Evolutionary conservation across 2,329 filamentous ascomycete species (phyloP).

Genomic region (Xylariaceae sp.): DNA sequence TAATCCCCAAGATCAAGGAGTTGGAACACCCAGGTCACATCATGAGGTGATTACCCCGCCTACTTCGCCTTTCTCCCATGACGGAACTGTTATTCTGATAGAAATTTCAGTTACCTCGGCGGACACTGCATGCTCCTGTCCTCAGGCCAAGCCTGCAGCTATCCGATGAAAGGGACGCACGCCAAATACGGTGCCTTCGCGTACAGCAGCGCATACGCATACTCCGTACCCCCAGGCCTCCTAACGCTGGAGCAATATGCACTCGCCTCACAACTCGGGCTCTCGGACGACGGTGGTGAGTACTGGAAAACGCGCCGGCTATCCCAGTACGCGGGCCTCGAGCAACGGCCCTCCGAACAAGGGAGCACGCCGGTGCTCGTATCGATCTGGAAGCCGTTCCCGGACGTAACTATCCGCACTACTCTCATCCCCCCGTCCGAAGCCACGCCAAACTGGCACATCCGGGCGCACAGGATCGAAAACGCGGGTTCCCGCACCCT

Average conservation of each 20-base stretch:
- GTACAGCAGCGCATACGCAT: conserved; percentile 77
- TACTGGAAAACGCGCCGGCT: conserved; percentile 79
- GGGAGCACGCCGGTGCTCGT: conserved; percentile 62
- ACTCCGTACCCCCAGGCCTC: conserved; percentile 77
- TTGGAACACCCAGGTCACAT: conserved; percentile 77
- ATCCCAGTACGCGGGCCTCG: conserved; percentile 68
- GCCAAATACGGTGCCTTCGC: conserved; percentile 83
- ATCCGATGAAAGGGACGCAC: conserved; percentile 81
- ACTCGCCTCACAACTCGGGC: conserved; percentile 75
- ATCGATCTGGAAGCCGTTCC: conserved; percentile 74
- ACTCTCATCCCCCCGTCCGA: conserved; percentile 68
- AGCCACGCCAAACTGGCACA: conserved; percentile 70
- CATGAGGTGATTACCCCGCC: conserved; percentile 52
- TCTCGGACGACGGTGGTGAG: conserved; percentile 80
- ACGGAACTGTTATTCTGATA: neutral
- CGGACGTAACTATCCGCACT: conserved; percentile 70
- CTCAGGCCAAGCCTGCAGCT: conserved; percentile 81
- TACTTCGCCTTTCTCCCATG: neutral
- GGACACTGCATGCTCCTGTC: conserved; percentile 78
- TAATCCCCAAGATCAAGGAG: conserved; percentile 64
- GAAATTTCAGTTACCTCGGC: conserved; percentile 61
- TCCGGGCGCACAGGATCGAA: conserved; percentile 68
- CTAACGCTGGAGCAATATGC: conserved; percentile 80
- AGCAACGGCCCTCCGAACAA: conserved; percentile 48
- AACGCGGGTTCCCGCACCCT: conserved; percentile 61